Percentiles rank a stretch among this genome's conserved stretches.
phyloP scores from a whole-genome alignment of 495 filamentous ascomycete genomes.

The Neurospora sp. region DNA sequence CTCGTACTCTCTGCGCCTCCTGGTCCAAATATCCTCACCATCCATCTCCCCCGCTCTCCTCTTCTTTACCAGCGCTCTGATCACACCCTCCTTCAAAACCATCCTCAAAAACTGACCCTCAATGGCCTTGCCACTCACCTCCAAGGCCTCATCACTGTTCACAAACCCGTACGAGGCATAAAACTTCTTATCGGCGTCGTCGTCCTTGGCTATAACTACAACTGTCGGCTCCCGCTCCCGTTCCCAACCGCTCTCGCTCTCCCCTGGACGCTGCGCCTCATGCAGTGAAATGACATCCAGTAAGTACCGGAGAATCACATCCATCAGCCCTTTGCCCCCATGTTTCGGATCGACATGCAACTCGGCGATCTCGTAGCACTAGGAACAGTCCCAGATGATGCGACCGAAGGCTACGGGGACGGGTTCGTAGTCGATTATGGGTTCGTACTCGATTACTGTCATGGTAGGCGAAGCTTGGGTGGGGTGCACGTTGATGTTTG shows the following conservation, averaged over 20 bases:
- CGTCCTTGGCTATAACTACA: neutral
- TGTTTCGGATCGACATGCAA: neutral
- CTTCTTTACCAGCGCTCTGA: neutral
- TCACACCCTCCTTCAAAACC: neutral
- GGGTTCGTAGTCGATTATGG: neutral
- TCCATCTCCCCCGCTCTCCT: neutral
- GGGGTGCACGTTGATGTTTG: constrained; percentile 24
- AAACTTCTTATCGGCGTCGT: neutral
- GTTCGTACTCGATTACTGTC: neutral
- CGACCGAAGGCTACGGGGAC: constrained; percentile 40
- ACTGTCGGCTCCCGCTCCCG: neutral
- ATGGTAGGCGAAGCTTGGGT: constrained; percentile 21
- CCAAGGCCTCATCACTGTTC: neutral
- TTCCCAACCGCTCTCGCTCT: neutral
- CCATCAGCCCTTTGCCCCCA: neutral
- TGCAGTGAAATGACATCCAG: neutral
- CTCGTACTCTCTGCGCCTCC: neutral
- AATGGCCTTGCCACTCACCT: neutral
- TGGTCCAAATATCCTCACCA: neutral
- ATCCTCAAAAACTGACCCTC: neutral
- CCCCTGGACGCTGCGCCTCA: neutral
- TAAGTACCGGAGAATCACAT: neutral
- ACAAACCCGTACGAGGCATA: neutral
- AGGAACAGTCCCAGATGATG: constrained; percentile 43
- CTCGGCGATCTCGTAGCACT: constrained; percentile 45